Conservation (phyloP, 768 basidiomycete genomes). For the Zangia roseola region DNA sequence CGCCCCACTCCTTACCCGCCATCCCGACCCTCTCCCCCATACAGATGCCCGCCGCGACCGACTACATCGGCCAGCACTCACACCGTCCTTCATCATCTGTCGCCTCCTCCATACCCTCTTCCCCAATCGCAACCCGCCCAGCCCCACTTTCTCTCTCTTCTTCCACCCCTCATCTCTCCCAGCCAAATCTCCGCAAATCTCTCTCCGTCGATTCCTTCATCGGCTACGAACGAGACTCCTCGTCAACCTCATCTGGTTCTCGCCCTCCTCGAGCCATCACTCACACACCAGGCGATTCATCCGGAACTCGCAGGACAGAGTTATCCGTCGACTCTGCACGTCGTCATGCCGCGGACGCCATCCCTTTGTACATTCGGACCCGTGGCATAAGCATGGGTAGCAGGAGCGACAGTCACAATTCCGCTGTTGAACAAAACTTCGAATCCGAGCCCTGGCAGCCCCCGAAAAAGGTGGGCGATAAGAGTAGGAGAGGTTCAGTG, state of each 20-base stretch:
- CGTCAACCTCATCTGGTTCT: constrained; percentile 29
- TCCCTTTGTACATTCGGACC: constrained; percentile 42
- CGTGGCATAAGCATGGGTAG: constrained; percentile 59
- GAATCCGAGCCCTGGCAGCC: constrained; percentile 55
- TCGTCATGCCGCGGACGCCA: constrained; percentile 24
- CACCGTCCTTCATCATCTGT: constrained; percentile 34
- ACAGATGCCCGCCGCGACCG: constrained; percentile 37
- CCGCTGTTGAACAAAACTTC: constrained; percentile 42
- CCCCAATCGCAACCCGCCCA: constrained; percentile 25
- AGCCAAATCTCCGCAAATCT: constrained; percentile 60
- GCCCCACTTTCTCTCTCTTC: constrained; percentile 5
- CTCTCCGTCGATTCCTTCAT: constrained; percentile 78
- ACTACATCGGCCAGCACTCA: constrained; percentile 23
- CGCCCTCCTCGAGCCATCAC: constrained; percentile 40
- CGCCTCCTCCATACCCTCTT: constrained; percentile 43
- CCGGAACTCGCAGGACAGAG: constrained; percentile 32
- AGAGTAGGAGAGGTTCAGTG: constrained; percentile 46
- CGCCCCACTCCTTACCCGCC: constrained; percentile 29
- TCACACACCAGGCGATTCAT: constrained; percentile 35
- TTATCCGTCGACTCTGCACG: constrained; percentile 26
- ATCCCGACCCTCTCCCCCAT: constrained; percentile 48
- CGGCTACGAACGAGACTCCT: constrained; percentile 40
- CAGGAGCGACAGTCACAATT: constrained; percentile 40
- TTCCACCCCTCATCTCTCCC: constrained; percentile 24
- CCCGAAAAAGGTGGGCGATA: constrained; percentile 39